Evolutionary conservation across 164 flowering plant species (phyloP).

Genomic region (Stephania yunnanensis): DNA sequence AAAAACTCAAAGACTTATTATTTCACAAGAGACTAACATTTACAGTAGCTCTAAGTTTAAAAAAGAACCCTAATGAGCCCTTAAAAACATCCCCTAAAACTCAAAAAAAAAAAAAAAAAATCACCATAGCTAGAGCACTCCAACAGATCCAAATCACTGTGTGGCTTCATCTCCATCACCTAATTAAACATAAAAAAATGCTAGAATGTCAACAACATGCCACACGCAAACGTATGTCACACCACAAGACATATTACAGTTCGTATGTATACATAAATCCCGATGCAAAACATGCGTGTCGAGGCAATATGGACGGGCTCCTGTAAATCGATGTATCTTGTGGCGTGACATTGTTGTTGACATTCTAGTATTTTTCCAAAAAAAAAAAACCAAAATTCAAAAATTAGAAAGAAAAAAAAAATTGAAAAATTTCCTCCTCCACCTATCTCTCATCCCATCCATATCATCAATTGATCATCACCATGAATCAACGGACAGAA

Average conservation of each 20-base stretch:
- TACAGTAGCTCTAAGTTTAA: slow-evolving; percentile 6
- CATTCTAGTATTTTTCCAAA: too few species aligned
- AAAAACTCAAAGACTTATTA: neutral
- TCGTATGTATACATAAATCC: too few species aligned
- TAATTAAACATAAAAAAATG: neutral
- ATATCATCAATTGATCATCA: neutral
- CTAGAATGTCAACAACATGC: too few species aligned
- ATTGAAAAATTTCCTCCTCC: neutral
- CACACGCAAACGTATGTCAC: too few species aligned
- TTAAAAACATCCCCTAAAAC: slow-evolving; percentile 5
- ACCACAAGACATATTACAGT: too few species aligned
- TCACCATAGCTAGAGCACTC: neutral
- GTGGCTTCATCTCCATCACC: neutral
- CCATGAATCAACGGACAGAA: slow-evolving; percentile 18
- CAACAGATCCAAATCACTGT: neutral
- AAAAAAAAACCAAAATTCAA: neutral
- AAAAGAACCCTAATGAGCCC: slow-evolving; percentile 9
- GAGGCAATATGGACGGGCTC: too few species aligned
- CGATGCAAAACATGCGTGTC: too few species aligned
- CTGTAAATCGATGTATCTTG: too few species aligned
- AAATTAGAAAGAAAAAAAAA: neutral
- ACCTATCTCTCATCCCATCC: neutral
- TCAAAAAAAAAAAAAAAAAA: neutral
- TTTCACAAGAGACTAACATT: slow-evolving; percentile 2
- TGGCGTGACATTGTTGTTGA: too few species aligned